These are phyloP conservation scores for Coriolopsis trogii DNA, from an alignment of 1,284 basidiomycete genomes.

Conservation along the genomic window DNA sequence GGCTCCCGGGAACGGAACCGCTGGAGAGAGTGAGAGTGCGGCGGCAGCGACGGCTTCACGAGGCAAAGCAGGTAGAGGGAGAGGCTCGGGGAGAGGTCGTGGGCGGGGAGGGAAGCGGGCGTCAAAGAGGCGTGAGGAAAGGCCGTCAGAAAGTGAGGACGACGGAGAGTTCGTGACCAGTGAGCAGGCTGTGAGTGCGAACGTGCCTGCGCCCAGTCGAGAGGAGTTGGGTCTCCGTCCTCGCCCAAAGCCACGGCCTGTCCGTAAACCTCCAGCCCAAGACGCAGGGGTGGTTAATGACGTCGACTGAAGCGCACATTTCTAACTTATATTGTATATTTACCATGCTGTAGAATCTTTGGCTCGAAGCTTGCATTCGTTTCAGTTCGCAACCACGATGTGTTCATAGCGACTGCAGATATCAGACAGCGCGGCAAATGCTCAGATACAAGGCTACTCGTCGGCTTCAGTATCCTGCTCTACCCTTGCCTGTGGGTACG, in stretches of 20 bases:
- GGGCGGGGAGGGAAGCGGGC: constrained; percentile 25
- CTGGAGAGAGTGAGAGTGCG: too few relatives aligned
- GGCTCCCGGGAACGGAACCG: too few relatives aligned
- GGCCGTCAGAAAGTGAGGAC: constrained; percentile 27
- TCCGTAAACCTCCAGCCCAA: constrained; percentile 5
- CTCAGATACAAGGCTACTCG: constrained; percentile 21
- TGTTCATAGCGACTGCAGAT: too few relatives aligned
- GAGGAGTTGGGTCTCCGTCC: constrained; percentile 21
- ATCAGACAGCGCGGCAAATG: too few relatives aligned
- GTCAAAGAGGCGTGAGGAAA: constrained; percentile 23
- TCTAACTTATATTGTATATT: too few relatives aligned
- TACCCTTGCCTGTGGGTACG: constrained; percentile 15
- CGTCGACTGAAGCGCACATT: too few relatives aligned
- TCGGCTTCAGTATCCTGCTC: constrained; percentile 28
- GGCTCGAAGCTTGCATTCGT: too few relatives aligned
- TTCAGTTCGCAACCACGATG: too few relatives aligned
- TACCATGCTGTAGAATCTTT: too few relatives aligned
- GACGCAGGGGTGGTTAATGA: too few relatives aligned
- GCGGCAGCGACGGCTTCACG: background rate
- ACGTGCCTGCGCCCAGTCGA: constrained; percentile 10
- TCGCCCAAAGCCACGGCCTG: constrained; percentile 21
- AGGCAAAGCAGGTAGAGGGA: constrained; percentile 7
- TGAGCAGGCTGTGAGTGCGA: background rate
- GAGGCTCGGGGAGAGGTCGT: constrained; percentile 18
- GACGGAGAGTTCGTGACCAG: constrained; percentile 30